phyloP scores from a whole-genome alignment of 2,329 filamentous ascomycete species.

The Talaromyces verruculosus region DNA sequence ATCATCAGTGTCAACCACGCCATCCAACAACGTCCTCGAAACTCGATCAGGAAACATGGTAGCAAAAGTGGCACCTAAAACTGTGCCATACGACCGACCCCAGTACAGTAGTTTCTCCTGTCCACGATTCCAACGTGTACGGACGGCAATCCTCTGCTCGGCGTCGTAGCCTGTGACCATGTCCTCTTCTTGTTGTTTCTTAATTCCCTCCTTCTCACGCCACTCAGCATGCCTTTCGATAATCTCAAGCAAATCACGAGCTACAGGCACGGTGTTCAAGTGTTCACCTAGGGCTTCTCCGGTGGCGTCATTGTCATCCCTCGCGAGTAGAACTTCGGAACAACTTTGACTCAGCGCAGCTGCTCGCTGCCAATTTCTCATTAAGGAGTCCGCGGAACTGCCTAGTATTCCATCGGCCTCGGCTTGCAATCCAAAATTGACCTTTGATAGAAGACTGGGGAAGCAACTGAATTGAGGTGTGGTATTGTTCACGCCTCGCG shows the following conservation, averaged over 20 bases:
- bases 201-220: slow-evolving; percentile 36
- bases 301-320: slow-evolving; percentile 17
- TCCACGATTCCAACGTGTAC: slow-evolving; percentile 32
- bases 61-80: slow-evolving; percentile 50
- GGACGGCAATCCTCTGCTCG: slow-evolving; percentile 25
- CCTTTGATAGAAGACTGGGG: slow-evolving; percentile 31
- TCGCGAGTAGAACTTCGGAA: slow-evolving; percentile 27
- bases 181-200: slow-evolving; percentile 26
- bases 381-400: slow-evolving; percentile 30
- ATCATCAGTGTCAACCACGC: slow-evolving; percentile 38
- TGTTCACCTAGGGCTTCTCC: slow-evolving; percentile 33
- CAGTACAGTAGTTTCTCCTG: slow-evolving; percentile 41
- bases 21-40: slow-evolving; percentile 35
- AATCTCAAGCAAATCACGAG: slow-evolving; percentile 39
- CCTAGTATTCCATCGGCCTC: slow-evolving; percentile 40
- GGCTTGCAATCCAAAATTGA: slow-evolving; percentile 36
- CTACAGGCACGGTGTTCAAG: slow-evolving; percentile 37
- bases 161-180: slow-evolving; percentile 24
- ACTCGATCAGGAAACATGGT: slow-evolving; percentile 46
- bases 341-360: slow-evolving; percentile 37
- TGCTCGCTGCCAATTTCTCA: slow-evolving; percentile 36
- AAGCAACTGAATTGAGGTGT: slow-evolving; percentile 45
- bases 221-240: slow-evolving; percentile 42
- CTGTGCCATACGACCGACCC: slow-evolving; percentile 49
- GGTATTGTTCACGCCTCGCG: slow-evolving; percentile 46